Percentiles rank a stretch among this genome's conserved stretches.
These are phyloP conservation scores for Exophiala viscosa DNA, from an alignment of 2,329 filamentous ascomycete species.

Conservation along the genomic window DNA sequence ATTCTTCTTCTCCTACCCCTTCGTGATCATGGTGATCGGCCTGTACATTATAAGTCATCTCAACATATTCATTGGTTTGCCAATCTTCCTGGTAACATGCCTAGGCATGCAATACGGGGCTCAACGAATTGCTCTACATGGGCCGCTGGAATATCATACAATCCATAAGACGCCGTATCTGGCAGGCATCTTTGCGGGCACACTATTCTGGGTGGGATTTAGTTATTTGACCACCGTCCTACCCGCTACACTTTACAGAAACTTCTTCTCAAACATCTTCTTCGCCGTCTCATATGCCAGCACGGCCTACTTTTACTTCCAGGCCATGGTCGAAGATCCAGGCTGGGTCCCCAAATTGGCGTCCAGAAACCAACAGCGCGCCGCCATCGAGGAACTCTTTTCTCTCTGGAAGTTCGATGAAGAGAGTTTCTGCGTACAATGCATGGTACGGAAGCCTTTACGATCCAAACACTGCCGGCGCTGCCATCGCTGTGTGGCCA, in stretches of 20 bases:
- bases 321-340: conserved; percentile 82
- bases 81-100: conserved; percentile 50
- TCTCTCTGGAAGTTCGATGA: conserved; percentile 87
- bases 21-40: conserved; percentile 67
- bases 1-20: conserved; percentile 88
- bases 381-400: conserved; percentile 82
- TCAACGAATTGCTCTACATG: conserved; percentile 73
- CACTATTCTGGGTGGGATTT: conserved; percentile 74
- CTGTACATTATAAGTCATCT: conserved; percentile 70
- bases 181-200: conserved; percentile 85
- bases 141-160: conserved; percentile 80
- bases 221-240: conserved; percentile 73
- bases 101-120: conserved; percentile 69
- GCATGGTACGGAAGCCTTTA: conserved; percentile 89
- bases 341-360: conserved; percentile 89
- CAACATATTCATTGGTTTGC: conserved; percentile 72
- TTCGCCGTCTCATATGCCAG: conserved; percentile 64
- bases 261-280: conserved; percentile 72
- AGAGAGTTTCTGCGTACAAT: conserved; percentile 85
- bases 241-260: conserved; percentile 64
- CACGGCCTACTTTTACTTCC: conserved; percentile 80
- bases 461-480: conserved; percentile 93
- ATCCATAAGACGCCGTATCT: conserved; percentile 95
- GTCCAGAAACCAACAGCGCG: conserved; percentile 84
- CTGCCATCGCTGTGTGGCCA: conserved; percentile 88